Conservation (phyloP, 2,329 filamentous ascomycete genomes). For the Hortaea werneckii region DNA sequence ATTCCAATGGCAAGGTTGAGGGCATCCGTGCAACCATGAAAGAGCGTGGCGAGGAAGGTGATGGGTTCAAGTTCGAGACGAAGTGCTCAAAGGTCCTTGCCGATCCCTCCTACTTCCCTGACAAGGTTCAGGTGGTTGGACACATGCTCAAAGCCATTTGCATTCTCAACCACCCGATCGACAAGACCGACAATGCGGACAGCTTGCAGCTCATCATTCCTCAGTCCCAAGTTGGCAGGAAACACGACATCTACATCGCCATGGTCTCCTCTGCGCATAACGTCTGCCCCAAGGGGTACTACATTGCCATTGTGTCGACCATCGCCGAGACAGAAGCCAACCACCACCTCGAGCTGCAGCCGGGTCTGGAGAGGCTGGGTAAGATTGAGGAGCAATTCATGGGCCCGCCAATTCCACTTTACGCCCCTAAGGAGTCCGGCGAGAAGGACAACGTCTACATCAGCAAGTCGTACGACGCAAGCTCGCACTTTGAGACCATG, state of each 20-base stretch:
- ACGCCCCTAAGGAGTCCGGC: constrained; percentile 79
- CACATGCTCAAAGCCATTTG: constrained; percentile 95
- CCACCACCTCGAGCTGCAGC: constrained; percentile 89
- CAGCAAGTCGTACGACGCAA: constrained; percentile 97
- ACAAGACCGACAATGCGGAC: constrained; percentile 79
- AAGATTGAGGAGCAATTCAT: constrained; percentile 96
- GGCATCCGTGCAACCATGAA: constrained; percentile 98
- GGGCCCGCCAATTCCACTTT: constrained; percentile 84
- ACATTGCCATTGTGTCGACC: constrained; percentile 95
- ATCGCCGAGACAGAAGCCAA: constrained; percentile 87
- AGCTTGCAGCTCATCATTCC: constrained; percentile 94
- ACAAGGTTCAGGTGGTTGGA: constrained; percentile 76
- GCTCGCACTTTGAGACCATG: constrained; percentile 91
- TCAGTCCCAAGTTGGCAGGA: constrained; percentile 91
- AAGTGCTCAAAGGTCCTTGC: constrained; percentile 94
- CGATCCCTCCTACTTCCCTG: constrained; percentile 92
- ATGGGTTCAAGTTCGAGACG: constrained; percentile 84
- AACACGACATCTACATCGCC: constrained; percentile 96
- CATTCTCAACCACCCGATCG: constrained; percentile 88
- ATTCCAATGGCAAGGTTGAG: constrained; percentile 68
- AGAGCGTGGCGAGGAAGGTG: constrained; percentile 62
- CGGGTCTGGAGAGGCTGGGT: constrained; percentile 84
- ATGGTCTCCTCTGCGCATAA: constrained; percentile 94
- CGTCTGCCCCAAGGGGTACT: constrained; percentile 98
- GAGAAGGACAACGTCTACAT: constrained; percentile 87